Base-by-base conservation (phyloP, 208 protist species). In the Trypanosoma lewisi region DNA sequence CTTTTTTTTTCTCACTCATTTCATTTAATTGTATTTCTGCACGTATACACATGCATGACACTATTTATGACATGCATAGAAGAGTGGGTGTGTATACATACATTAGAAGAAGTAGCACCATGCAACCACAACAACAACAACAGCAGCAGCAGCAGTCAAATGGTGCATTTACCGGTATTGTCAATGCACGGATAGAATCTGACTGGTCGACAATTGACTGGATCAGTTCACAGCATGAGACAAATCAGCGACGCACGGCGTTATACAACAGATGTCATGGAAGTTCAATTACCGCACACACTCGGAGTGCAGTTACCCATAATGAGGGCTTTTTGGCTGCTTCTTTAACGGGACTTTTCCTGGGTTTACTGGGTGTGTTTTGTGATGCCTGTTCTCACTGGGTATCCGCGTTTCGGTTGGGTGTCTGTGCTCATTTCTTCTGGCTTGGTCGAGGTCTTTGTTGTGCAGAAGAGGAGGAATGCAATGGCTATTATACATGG, bases 131-230 rank as follows among this genome's bases (percentile, higher is more conserved):
- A 34, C 45, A 36, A 17, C 39, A 44, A 49, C 59, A 65, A 34
- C 45, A 36, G 7, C 34, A 39, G 21, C 33, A 25, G 2, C 34
- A 60, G 21, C 36, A 33, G 39, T 23, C 14, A 23, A 9, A 9
- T 4, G 21, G 17, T 27, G 36, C 57, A 17, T 57, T 63, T 28
- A 34, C 62, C 8, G 60, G 58, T 54, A 62, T 77, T 56, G 64
- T 75, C 4, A 59, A 50, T 31, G 27, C 74, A 2, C 69, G 34
- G 23, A 64, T 53, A 19, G 82, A 88, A 44, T 71, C 75, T 28
- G 82, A 89, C 49, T 89, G 82, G 82, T 53, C 76, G 6, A 89
- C 82, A 3, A 85, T 89, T 55, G 82, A 89, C 52, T 89, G 82
- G 78, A 72, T 85, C 34, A 74, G 58, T 53, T 78, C 76, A 31